phyloP scores from a whole-genome alignment of 2,329 filamentous ascomycete genomes.

The Ophiocordyceps unilateralis region DNA sequence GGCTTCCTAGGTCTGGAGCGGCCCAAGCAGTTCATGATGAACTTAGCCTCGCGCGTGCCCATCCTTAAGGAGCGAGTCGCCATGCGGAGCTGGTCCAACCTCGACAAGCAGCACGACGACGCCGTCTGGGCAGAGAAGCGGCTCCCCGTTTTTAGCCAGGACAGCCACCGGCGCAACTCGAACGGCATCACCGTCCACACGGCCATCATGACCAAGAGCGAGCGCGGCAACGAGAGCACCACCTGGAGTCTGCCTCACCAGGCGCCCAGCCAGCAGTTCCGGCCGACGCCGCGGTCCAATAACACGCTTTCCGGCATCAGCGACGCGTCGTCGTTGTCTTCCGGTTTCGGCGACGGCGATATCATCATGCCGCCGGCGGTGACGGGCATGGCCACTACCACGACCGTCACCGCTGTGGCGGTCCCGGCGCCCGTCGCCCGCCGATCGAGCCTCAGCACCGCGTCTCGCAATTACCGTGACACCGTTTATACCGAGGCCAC shows the following conservation, averaged over 20 bases:
- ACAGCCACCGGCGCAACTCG: background rate
- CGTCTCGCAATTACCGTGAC: slow-evolving; percentile 17
- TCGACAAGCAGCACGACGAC: slow-evolving; percentile 13
- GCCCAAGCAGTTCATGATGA: slow-evolving; percentile 2
- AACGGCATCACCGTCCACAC: slow-evolving; percentile 4
- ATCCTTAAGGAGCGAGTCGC: slow-evolving; percentile 17
- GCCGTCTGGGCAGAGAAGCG: slow-evolving; percentile 3
- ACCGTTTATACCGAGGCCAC: slow-evolving; percentile 36
- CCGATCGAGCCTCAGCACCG: slow-evolving; percentile 3
- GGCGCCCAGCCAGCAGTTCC: slow-evolving; percentile 2
- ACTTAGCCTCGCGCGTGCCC: slow-evolving; percentile 13
- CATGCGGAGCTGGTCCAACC: slow-evolving; percentile 16
- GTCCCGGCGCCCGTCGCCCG: slow-evolving; percentile 2
- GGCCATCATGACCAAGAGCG: slow-evolving; percentile 2
- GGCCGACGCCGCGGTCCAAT: slow-evolving; percentile 3
- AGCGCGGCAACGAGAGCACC: background rate
- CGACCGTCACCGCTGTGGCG: slow-evolving; percentile 3
- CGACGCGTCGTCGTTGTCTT: slow-evolving; percentile 42
- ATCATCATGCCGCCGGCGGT: slow-evolving; percentile 26
- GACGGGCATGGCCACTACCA: slow-evolving; percentile 3
- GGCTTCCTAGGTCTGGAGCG: slow-evolving; percentile 1
- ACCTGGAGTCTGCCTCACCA: background rate
- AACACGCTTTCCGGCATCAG: slow-evolving; percentile 19
- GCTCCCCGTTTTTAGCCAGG: background rate
- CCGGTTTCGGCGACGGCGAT: slow-evolving; percentile 45